Conservation (phyloP, 768 basidiomycete genomes). For the Rhodotorula babjevae region DNA sequence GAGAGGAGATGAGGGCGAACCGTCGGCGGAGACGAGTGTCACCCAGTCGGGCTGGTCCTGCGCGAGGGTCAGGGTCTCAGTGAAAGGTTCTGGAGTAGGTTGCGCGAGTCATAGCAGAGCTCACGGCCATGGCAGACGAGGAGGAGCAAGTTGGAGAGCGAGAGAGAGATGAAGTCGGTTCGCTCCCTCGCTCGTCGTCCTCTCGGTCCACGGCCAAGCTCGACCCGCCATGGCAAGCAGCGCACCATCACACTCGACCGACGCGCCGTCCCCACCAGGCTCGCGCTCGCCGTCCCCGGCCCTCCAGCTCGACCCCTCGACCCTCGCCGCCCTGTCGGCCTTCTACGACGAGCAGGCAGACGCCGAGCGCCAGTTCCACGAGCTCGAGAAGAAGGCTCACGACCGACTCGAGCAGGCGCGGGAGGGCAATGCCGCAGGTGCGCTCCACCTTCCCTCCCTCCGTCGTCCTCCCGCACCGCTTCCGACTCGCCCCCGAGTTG, state of each 20-base stretch:
- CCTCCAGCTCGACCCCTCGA: slow-evolving; percentile 40
- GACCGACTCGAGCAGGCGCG: slow-evolving; percentile 1
- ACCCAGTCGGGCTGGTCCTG: slow-evolving; percentile 23
- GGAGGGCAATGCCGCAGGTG: slow-evolving; percentile 3
- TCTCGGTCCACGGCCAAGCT: too few relatives aligned
- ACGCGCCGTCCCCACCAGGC: neutral
- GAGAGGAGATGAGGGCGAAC: neutral
- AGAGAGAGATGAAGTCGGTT: neutral
- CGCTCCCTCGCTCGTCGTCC: too few relatives aligned
- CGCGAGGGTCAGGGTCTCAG: neutral
- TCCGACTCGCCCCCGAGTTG: neutral
- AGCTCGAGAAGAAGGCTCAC: slow-evolving; percentile 33
- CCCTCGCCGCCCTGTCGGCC: slow-evolving; percentile 35
- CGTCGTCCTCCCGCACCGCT: too few relatives aligned
- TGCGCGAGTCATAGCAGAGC: neutral
- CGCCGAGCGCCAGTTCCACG: slow-evolving; percentile 30
- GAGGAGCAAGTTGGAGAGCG: neutral
- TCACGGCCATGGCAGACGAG: neutral
- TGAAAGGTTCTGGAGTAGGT: neutral
- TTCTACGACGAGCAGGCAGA: slow-evolving; percentile 37
- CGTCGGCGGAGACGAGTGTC: slow-evolving; percentile 31
- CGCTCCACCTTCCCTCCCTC: neutral
- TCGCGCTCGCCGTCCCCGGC: slow-evolving; percentile 4
- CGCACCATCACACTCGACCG: neutral
- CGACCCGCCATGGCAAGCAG: too few relatives aligned